Evolutionary conservation across 1,284 basidiomycete genomes (phyloP).

Genomic region (Tetrapyrgos nigripes): DNA sequence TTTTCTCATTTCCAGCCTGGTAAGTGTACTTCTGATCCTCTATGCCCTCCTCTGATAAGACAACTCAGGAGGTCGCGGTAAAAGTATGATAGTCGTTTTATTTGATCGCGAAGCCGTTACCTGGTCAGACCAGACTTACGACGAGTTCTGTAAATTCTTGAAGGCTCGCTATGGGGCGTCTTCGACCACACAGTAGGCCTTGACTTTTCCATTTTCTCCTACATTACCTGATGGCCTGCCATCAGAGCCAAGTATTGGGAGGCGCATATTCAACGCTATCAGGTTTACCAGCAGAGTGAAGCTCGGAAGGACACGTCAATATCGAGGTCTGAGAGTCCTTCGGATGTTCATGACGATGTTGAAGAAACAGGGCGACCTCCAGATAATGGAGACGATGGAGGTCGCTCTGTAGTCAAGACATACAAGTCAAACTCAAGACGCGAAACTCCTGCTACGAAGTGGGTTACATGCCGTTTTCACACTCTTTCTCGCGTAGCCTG

Average conservation of each 20-base stretch:
- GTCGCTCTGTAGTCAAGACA: not conserved
- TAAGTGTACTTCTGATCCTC: not conserved
- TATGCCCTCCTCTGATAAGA: not conserved
- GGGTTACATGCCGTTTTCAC: not conserved
- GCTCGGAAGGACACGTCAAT: no score
- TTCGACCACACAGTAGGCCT: not conserved
- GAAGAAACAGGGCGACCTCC: not conserved
- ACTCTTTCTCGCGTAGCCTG: not conserved
- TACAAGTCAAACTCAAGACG: not conserved
- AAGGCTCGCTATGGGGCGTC: not conserved
- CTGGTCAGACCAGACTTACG: conserved; percentile 12
- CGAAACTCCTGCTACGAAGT: not conserved
- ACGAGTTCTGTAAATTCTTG: conserved; percentile 6
- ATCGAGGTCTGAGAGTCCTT: not conserved
- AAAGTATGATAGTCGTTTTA: conserved; percentile 21
- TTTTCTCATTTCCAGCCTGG: not conserved
- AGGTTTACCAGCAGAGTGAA: no score
- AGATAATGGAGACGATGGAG: not conserved
- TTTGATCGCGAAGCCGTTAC: conserved; percentile 8
- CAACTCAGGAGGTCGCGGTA: not conserved
- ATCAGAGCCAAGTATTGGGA: not conserved
- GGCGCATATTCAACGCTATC: not conserved
- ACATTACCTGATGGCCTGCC: no score
- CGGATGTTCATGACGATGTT: not conserved
- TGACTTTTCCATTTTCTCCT: not conserved